Conservation (phyloP, 148 eudicot species). For the Euryodendron excelsum region DNA sequence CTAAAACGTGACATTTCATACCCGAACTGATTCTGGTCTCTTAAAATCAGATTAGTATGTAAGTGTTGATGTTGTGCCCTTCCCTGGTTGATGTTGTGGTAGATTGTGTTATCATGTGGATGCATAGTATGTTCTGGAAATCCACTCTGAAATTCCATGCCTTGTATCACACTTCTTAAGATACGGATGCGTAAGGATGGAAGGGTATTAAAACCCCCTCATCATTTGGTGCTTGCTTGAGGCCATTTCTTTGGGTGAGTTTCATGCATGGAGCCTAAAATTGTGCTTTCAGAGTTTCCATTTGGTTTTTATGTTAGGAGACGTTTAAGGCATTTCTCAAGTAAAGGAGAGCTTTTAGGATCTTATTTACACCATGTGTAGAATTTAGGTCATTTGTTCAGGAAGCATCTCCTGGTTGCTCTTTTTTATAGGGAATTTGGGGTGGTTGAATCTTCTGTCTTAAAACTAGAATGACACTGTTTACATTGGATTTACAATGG, state of each 20-base stretch:
- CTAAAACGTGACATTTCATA: neutral
- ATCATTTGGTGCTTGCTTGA: neutral
- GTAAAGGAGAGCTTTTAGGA: neutral
- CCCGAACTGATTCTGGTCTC: neutral
- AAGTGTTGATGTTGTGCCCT: neutral
- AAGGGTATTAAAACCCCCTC: neutral
- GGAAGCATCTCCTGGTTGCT: neutral
- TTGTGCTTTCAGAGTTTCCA: neutral
- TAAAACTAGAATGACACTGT: neutral
- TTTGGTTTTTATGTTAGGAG: neutral
- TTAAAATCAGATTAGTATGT: neutral
- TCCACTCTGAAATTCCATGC: neutral
- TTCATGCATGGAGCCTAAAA: neutral
- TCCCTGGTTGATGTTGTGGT: neutral
- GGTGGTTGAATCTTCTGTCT: neutral
- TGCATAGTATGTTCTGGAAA: neutral
- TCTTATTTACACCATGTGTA: neutral
- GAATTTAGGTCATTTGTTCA: neutral
- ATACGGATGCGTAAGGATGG: neutral
- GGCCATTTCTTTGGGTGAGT: neutral
- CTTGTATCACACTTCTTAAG: neutral
- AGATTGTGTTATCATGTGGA: neutral
- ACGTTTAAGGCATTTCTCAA: neutral
- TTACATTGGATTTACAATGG: neutral
- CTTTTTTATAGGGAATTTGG: neutral